A percentile compares a stretch with the other conserved stretches of the same genome.
These are phyloP conservation scores for Cordia subcordata DNA, from an alignment of 257 asterid genomes.

Conservation along the genomic window DNA sequence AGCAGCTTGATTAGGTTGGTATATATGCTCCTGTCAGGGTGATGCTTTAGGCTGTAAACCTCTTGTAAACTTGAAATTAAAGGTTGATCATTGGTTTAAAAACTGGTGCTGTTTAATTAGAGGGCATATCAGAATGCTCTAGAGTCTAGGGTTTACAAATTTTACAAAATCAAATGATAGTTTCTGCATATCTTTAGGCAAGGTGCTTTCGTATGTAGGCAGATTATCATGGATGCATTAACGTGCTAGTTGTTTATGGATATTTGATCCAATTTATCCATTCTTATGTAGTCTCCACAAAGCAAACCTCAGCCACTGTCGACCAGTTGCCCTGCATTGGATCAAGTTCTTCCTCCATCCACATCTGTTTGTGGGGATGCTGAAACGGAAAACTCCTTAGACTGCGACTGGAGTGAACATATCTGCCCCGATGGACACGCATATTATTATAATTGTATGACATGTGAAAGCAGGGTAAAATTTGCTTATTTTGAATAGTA, in stretches of 20 bases:
- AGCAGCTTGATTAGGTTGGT: too few relatives aligned
- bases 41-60: too few relatives aligned
- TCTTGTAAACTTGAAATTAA: too few relatives aligned
- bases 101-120: too few relatives aligned
- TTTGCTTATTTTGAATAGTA: background rate
- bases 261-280: background rate
- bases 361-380: constrained; percentile 24
- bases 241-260: background rate
- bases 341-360: constrained; percentile 23
- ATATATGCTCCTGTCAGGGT: too few relatives aligned
- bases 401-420: constrained; percentile 96
- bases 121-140: too few relatives aligned
- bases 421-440: constrained; percentile 75
- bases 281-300: constrained; percentile 42
- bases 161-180: too few relatives aligned
- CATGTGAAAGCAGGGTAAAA: constrained; percentile 78
- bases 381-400: constrained; percentile 34
- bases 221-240: too few relatives aligned
- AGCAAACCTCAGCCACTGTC: constrained; percentile 30
- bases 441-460: constrained; percentile 74
- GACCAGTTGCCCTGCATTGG: constrained; percentile 24
- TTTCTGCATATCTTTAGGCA: too few relatives aligned
- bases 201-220: too few relatives aligned
- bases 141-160: too few relatives aligned
- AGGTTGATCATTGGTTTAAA: too few relatives aligned